Conservation (phyloP, 176 grass and related monocot genomes). For the Aegilops bicornis region DNA sequence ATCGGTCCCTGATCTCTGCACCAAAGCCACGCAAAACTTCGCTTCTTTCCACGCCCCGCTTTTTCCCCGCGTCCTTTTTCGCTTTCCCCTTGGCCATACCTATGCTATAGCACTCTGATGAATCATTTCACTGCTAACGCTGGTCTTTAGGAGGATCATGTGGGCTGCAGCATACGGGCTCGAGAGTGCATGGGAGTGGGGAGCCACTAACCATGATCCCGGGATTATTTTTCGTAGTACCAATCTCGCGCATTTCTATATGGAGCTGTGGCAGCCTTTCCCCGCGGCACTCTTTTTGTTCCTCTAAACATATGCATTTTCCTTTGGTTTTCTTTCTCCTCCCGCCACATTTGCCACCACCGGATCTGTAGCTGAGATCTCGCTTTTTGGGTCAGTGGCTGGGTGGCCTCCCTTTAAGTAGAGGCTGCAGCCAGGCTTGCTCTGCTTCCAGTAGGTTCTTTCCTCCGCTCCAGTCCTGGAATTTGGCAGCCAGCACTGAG, state of each 20-base stretch:
- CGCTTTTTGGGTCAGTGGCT: constrained; percentile 34
- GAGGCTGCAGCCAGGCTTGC: constrained; percentile 30
- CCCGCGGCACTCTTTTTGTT: constrained; percentile 51
- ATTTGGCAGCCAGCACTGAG: neutral
- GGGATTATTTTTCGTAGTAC: constrained; percentile 58
- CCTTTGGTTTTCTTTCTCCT: neutral
- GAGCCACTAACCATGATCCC: constrained; percentile 63
- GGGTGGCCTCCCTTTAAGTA: constrained; percentile 39
- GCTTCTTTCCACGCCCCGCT: constrained; percentile 48
- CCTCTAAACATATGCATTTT: constrained; percentile 20
- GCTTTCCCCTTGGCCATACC: constrained; percentile 25
- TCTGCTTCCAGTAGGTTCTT: constrained; percentile 18
- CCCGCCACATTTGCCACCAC: constrained; percentile 43
- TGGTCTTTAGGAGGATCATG: constrained; percentile 47
- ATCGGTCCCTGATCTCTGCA: constrained; percentile 36
- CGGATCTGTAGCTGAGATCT: constrained; percentile 49
- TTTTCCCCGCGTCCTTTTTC: neutral
- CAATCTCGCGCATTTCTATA: constrained; percentile 40
- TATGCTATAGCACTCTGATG: neutral
- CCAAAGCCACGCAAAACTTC: constrained; percentile 38
- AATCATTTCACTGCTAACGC: constrained; percentile 31
- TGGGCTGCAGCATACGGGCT: neutral
- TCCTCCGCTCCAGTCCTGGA: neutral
- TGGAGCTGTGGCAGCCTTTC: constrained; percentile 56
- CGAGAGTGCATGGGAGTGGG: constrained; percentile 33